phyloP scores from a whole-genome alignment of 2,329 filamentous ascomycete genomes.

The Hymenoscyphus infarciens region DNA sequence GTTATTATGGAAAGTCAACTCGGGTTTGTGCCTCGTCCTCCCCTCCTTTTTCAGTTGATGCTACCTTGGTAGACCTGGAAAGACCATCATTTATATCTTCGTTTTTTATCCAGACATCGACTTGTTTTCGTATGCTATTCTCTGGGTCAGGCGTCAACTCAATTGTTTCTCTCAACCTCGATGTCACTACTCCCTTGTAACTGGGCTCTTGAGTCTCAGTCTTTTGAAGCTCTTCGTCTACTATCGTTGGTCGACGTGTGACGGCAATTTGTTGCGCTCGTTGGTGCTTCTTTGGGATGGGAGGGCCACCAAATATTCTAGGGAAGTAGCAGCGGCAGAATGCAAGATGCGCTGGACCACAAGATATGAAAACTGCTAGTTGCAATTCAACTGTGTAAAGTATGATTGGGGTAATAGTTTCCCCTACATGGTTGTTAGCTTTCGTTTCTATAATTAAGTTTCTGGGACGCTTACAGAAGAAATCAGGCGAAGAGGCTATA shows the following conservation, averaged over 20 bases:
- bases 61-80: neutral
- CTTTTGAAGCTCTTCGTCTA: neutral
- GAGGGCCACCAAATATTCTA: neutral
- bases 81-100: neutral
- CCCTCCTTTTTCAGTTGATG: neutral
- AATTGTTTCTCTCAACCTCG: neutral
- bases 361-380: neutral
- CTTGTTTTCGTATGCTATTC: neutral
- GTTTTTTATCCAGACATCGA: neutral
- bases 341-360: neutral
- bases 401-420: neutral
- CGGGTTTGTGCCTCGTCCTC: neutral
- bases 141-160: neutral
- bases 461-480: neutral
- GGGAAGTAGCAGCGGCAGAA: neutral
- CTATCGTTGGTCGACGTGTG: neutral
- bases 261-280: neutral
- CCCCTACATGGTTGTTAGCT: neutral
- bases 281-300: neutral
- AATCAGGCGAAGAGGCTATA: neutral
- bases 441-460: neutral
- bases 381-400: neutral
- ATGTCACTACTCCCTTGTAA: neutral
- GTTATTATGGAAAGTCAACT: too few species aligned
- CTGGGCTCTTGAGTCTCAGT: neutral